Evolutionary conservation across 192 early-diverging fungal species (phyloP).

Genomic region (Blastocladiella britannica): DNA sequence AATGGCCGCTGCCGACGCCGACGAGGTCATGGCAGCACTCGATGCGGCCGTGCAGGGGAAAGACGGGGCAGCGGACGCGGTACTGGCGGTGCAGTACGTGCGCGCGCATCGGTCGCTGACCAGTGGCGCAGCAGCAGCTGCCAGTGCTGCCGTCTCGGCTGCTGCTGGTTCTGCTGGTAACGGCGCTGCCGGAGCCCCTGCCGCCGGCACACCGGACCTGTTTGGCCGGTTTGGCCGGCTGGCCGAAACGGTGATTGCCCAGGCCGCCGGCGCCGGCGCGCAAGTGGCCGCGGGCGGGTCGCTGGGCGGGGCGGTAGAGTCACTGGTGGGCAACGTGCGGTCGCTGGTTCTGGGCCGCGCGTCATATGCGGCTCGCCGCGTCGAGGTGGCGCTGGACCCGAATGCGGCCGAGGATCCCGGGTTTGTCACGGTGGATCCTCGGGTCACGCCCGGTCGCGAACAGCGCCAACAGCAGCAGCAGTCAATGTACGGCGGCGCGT

Average conservation of each 20-base stretch:
- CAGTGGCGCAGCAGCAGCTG: neutral
- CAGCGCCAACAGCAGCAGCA: too few relatives aligned
- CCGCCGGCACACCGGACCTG: neutral
- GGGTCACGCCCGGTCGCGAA: neutral
- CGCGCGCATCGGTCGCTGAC: neutral
- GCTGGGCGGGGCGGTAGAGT: neutral
- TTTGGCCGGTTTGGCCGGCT: neutral
- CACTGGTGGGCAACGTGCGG: neutral
- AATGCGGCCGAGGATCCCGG: neutral
- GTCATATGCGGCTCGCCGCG: neutral
- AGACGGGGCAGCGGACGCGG: too few relatives aligned
- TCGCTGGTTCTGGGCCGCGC: neutral
- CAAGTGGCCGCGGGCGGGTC: too few relatives aligned
- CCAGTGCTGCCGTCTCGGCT: neutral
- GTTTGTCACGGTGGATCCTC: neutral
- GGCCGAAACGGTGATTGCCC: neutral
- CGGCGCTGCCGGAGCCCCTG: neutral
- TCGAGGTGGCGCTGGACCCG: neutral
- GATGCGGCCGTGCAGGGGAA: constrained; percentile 49
- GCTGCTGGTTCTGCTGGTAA: neutral
- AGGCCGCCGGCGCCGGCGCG: too few relatives aligned
- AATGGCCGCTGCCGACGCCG: constrained; percentile 41
- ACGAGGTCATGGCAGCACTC: constrained; percentile 66
- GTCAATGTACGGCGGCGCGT: too few relatives aligned
- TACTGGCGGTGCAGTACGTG: neutral